Evolutionary conservation across 805 yeast species (phyloP).

Genomic region (Ogataea pini): DNA sequence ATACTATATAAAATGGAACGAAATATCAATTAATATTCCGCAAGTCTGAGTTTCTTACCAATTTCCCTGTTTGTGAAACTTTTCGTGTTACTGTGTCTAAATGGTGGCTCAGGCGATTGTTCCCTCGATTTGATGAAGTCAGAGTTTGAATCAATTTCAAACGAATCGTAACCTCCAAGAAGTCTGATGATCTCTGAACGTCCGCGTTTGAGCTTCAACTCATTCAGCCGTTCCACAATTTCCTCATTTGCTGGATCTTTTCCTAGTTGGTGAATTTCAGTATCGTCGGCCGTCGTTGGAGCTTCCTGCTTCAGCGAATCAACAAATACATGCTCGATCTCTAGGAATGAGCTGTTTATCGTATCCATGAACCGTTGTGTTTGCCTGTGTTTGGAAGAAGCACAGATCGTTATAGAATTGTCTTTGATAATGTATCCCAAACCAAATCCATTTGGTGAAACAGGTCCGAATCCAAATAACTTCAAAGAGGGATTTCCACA

Average conservation of each 20-base stretch:
- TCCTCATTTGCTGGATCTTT: slow-evolving; percentile 18
- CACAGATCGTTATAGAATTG: slow-evolving; percentile 76
- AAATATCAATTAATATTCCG: slow-evolving; percentile 48
- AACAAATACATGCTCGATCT: slow-evolving; percentile 51
- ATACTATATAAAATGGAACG: neutral
- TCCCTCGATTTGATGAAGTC: slow-evolving; percentile 58
- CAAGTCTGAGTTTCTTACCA: slow-evolving; percentile 62
- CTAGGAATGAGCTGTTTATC: slow-evolving; percentile 60
- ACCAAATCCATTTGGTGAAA: slow-evolving; percentile 89
- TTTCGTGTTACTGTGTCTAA: slow-evolving; percentile 24
- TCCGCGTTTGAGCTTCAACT: slow-evolving; percentile 21
- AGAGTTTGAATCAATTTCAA: slow-evolving; percentile 62
- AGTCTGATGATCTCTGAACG: slow-evolving; percentile 37
- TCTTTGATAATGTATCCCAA: slow-evolving; percentile 85
- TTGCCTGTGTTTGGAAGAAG: slow-evolving; percentile 86
- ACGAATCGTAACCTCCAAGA: slow-evolving; percentile 87
- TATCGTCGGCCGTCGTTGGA: too few relatives aligned
- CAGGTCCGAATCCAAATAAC: slow-evolving; percentile 91
- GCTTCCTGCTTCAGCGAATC: slow-evolving; percentile 30
- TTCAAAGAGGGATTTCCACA: slow-evolving; percentile 91
- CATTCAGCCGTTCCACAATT: slow-evolving; percentile 20
- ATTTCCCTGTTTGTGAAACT: slow-evolving; percentile 47
- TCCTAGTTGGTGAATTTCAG: too few relatives aligned
- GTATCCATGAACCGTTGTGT: slow-evolving; percentile 76
- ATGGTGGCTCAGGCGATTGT: slow-evolving; percentile 54